Evolutionary conservation across 345 rosid species (phyloP).

Genomic region (Boechera retrofracta): DNA sequence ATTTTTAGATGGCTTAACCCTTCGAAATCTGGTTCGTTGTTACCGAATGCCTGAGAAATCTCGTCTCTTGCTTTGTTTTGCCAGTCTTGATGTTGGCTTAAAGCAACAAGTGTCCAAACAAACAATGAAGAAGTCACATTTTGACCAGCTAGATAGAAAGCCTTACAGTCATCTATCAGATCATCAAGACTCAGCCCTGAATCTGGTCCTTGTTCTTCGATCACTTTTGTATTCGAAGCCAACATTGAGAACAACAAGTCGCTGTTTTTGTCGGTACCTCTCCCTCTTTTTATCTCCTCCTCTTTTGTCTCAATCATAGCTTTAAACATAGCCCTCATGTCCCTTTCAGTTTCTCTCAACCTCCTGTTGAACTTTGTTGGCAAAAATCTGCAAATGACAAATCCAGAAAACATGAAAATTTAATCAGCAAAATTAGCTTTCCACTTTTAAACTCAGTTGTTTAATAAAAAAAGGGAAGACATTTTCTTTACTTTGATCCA

Average conservation of each 20-base stretch:
- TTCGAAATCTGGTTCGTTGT: conserved; percentile 49
- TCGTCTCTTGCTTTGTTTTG: conserved; percentile 62
- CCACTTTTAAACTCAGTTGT: not conserved
- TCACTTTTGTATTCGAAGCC: conserved; percentile 39
- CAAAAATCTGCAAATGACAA: conserved; percentile 40
- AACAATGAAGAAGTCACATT: conserved; percentile 58
- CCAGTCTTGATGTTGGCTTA: conserved; percentile 64
- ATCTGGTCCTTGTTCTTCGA: conserved; percentile 42
- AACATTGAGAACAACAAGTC: conserved; percentile 49
- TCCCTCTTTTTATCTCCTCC: conserved; percentile 43
- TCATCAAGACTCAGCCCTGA: conserved; percentile 46
- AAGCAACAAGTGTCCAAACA: conserved; percentile 59
- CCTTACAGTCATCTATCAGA: conserved; percentile 66
- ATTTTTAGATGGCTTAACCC: conserved; percentile 49
- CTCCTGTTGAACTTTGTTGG: conserved; percentile 56
- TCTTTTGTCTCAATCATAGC: conserved; percentile 49
- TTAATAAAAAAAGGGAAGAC: not conserved
- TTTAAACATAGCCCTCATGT: conserved; percentile 47
- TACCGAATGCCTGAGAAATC: conserved; percentile 47
- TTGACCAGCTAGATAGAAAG: conserved; percentile 74
- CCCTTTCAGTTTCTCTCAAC: conserved; percentile 46
- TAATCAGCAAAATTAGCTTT: not conserved
- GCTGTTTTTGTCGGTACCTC: conserved; percentile 34
- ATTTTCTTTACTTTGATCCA: conserved; percentile 43
- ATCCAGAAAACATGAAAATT: not conserved